Percentiles rank a stretch among this genome's conserved stretches.
Evolutionary conservation across 768 basidiomycete genomes (phyloP).

Genomic region (Pleurotus tuoliensis): DNA sequence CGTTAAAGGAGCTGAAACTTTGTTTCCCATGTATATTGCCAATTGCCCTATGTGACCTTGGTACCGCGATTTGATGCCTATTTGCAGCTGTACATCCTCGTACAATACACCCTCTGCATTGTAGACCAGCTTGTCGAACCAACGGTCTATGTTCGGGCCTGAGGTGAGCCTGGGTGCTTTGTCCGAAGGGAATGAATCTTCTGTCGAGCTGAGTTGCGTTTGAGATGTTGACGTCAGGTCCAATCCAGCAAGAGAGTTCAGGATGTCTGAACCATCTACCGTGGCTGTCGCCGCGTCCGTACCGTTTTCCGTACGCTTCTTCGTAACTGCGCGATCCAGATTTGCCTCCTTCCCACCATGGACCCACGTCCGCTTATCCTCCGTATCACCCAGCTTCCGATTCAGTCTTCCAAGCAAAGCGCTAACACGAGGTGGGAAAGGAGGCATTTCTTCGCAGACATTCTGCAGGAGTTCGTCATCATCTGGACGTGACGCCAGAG

Average conservation of each 20-base stretch:
- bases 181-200: constrained; percentile 23
- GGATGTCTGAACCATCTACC: constrained; percentile 48
- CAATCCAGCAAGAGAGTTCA: constrained; percentile 79
- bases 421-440: constrained; percentile 93
- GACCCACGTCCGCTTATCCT: constrained; percentile 93
- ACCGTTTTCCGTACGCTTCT: constrained; percentile 42
- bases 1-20: constrained; percentile 82
- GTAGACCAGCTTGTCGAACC: constrained; percentile 84
- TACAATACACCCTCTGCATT: constrained; percentile 85
- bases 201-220: constrained; percentile 7
- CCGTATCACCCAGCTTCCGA: constrained; percentile 87
- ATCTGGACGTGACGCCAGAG: constrained; percentile 77
- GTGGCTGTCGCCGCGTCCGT: constrained; percentile 29
- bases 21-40: constrained; percentile 96
- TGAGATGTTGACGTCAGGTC: constrained; percentile 44
- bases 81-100: constrained; percentile 93
- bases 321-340: constrained; percentile 64
- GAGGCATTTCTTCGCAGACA: constrained; percentile 98
- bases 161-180: constrained; percentile 54
- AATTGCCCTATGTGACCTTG: constrained; percentile 93
- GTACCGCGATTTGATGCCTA: constrained; percentile 95
- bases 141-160: constrained; percentile 78
- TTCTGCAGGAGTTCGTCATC: constrained; percentile 92
- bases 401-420: constrained; percentile 84
- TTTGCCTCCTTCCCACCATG: constrained; percentile 94